Conservation (phyloP, 2,329 filamentous ascomycete species). For the Sphaerulina populicola region DNA sequence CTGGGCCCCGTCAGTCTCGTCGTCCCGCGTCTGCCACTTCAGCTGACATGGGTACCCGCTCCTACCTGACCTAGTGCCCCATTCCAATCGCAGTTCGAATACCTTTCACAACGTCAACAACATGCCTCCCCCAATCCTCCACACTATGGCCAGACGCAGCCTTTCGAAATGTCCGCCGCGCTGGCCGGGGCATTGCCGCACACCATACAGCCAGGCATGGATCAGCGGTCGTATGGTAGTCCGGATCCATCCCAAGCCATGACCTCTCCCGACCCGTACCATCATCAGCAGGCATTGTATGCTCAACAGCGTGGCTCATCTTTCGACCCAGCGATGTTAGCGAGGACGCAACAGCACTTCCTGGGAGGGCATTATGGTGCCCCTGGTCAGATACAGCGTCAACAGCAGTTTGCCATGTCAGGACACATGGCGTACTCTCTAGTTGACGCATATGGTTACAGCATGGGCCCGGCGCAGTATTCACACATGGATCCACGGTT, state of each 20-base stretch:
- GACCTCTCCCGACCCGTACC: conserved; percentile 10
- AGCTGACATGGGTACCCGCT: background rate
- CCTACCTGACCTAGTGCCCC: conserved; percentile 12
- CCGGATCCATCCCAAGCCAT: conserved; percentile 12
- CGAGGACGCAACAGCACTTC: conserved; percentile 17
- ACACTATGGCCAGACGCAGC: conserved; percentile 16
- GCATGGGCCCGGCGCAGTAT: conserved; percentile 18
- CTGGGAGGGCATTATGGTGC: conserved; percentile 19
- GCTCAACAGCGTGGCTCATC: conserved; percentile 17
- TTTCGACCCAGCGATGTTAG: conserved; percentile 16
- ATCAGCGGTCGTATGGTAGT: conserved; percentile 12
- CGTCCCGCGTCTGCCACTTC: background rate
- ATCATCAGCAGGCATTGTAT: conserved; percentile 16
- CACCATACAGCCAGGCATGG: conserved; percentile 10
- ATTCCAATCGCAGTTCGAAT: conserved; percentile 21
- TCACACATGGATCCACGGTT: conserved; percentile 23
- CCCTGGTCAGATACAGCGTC: conserved; percentile 14
- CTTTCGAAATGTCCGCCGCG: conserved; percentile 17
- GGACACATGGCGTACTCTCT: conserved; percentile 20
- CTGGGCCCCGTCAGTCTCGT: background rate
- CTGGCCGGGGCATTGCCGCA: conserved; percentile 17
- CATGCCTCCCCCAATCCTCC: conserved; percentile 9
- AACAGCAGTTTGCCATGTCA: conserved; percentile 17
- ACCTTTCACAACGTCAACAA: conserved; percentile 17
- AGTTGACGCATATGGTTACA: conserved; percentile 24